These are phyloP conservation scores for Exserohilum turcica DNA, from an alignment of 2,329 filamentous ascomycete genomes.

Conservation along the genomic window DNA sequence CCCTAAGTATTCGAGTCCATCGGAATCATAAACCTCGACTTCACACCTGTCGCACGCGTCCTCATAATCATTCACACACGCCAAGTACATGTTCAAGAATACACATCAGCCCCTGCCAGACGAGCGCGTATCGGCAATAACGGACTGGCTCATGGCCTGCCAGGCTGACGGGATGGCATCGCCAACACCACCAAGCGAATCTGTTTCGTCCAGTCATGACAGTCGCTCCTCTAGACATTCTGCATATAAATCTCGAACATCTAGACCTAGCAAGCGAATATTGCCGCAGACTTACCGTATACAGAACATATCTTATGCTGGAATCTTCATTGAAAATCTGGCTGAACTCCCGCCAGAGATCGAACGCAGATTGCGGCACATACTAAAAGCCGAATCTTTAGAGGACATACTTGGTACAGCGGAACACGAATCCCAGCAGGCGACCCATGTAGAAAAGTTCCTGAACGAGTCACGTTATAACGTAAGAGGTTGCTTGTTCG, in stretches of 20 bases:
- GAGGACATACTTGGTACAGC: conserved; percentile 3
- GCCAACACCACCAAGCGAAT: conserved; percentile 20
- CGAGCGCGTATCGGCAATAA: not conserved
- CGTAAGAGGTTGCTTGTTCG: conserved; percentile 14
- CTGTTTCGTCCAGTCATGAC: not conserved
- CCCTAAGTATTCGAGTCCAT: not conserved
- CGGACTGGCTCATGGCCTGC: conserved; percentile 2
- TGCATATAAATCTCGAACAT: conserved; percentile 16
- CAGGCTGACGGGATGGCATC: conserved; percentile 16
- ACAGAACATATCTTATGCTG: conserved; percentile 22
- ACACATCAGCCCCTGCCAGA: conserved; percentile 2
- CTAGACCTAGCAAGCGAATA: conserved; percentile 25
- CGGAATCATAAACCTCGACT: conserved; percentile 1
- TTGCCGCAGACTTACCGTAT: conserved; percentile 26
- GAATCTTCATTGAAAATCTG: conserved; percentile 12
- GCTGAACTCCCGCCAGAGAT: conserved; percentile 14
- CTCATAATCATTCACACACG: not conserved
- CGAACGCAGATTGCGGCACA: conserved; percentile 14
- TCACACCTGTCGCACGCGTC: not conserved
- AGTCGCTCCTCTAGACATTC: conserved; percentile 4
- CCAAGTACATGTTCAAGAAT: not conserved
- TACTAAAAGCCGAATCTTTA: conserved; percentile 18
- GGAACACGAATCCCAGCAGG: conserved; percentile 2
- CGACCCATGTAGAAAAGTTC: conserved; percentile 7
- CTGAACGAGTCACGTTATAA: conserved; percentile 14